phyloP scores from a whole-genome alignment of 2,329 filamentous ascomycete species.

The Apiospora marii region DNA sequence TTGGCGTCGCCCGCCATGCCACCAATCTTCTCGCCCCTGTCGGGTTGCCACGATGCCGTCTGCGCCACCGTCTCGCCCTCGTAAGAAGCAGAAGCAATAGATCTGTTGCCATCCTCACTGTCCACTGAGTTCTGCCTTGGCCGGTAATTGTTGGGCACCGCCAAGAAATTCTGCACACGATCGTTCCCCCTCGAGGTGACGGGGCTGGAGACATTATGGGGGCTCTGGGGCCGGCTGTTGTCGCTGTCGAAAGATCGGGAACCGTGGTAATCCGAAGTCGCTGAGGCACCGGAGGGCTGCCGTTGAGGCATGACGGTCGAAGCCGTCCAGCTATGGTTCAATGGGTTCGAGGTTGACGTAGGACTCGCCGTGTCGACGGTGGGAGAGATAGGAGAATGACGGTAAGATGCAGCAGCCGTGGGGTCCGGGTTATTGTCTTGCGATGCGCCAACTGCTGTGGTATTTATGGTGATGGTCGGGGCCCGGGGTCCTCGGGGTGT shows the following conservation, averaged over 20 bases:
- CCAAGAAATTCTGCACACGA: conserved; percentile 62
- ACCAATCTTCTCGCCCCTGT: conserved; percentile 47
- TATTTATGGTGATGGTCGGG: conserved; percentile 49
- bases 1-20: conserved; percentile 45
- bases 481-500: conserved; percentile 25
- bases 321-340: conserved; percentile 37
- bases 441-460: conserved; percentile 33
- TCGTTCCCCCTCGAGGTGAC: conserved; percentile 53
- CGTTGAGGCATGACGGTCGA: conserved; percentile 25
- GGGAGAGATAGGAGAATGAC: conserved; percentile 39
- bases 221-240: conserved; percentile 73
- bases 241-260: conserved; percentile 68
- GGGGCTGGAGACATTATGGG: conserved; percentile 74
- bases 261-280: conserved; percentile 35
- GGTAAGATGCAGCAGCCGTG: conserved; percentile 29
- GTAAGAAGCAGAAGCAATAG: conserved; percentile 62
- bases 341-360: conserved; percentile 32
- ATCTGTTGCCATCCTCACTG: conserved; percentile 68
- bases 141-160: conserved; percentile 68
- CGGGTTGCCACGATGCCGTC: conserved; percentile 52
- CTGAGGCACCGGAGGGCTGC: conserved; percentile 33
- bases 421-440: conserved; percentile 37
- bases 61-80: conserved; percentile 70
- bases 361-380: conserved; percentile 41
- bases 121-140: conserved; percentile 76